Conservation (phyloP, 1,139 yeast species). For the Saccharomyces hybrid region DNA sequence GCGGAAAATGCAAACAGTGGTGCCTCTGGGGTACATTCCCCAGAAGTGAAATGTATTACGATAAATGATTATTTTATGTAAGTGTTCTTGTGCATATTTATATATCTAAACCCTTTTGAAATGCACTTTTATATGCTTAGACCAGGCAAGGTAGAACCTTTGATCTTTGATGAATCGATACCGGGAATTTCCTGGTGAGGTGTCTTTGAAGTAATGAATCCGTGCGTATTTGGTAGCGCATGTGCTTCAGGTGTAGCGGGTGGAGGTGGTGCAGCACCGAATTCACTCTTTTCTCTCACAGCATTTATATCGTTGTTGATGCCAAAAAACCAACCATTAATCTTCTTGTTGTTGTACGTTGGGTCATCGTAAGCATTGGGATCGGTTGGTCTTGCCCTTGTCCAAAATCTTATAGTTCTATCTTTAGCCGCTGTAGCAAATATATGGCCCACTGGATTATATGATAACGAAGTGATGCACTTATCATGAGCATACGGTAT, state of each 20-base stretch:
- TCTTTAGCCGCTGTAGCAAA: constrained; percentile 91
- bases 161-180: neutral
- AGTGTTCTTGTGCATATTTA: neutral
- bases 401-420: constrained; percentile 91
- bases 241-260: neutral
- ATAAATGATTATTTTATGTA: neutral
- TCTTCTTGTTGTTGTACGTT: constrained; percentile 63
- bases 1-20: constrained; percentile 27
- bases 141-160: constrained; percentile 12
- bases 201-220: neutral
- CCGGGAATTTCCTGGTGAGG: neutral
- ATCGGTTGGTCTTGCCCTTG: constrained; percentile 86
- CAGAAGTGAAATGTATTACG: constrained; percentile 33
- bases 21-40: constrained; percentile 36
- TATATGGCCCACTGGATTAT: constrained; percentile 90
- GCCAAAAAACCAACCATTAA: constrained; percentile 66
- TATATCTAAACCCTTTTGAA: neutral
- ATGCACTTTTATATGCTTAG: constrained; percentile 9
- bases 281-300: constrained; percentile 30
- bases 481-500: constrained; percentile 93
- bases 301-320: constrained; percentile 62
- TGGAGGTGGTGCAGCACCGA: constrained; percentile 32
- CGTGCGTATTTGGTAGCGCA: neutral
- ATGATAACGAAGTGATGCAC: constrained; percentile 82
- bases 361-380: constrained; percentile 76